A percentile compares a stretch with the other conserved stretches of the same genome.
Evolutionary conservation across 768 basidiomycete genomes (phyloP).

Genomic region (Lactarius sp.): DNA sequence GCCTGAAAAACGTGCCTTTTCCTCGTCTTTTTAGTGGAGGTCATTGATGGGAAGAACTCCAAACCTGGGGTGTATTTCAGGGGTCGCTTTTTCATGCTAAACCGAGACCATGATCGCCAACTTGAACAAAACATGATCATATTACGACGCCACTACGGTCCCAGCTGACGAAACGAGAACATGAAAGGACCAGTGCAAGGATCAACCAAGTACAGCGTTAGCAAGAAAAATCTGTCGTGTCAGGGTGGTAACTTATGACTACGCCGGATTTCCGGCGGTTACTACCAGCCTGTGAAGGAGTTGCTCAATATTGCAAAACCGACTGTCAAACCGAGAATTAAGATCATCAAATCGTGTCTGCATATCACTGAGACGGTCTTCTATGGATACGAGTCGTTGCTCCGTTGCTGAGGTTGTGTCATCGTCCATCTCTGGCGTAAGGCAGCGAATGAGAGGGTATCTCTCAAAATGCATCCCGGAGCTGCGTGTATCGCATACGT

Average conservation of each 20-base stretch:
- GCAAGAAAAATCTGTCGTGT: too few species aligned
- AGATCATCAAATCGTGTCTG: constrained; percentile 2
- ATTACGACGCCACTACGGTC: too few species aligned
- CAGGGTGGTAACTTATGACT: background rate
- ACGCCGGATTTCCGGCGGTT: background rate
- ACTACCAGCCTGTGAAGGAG: background rate
- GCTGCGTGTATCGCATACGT: constrained; percentile 22
- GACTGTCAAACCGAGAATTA: background rate
- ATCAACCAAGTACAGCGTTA: too few species aligned
- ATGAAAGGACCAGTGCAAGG: too few species aligned
- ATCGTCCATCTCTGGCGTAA: background rate
- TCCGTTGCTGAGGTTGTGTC: background rate
- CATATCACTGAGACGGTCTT: background rate
- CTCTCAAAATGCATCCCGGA: constrained; percentile 7
- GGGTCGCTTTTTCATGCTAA: too few species aligned
- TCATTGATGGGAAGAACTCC: too few species aligned
- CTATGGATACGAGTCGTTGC: background rate
- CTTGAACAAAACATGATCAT: too few species aligned
- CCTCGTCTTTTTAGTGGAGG: too few species aligned
- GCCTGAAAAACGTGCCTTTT: too few species aligned
- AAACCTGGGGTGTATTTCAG: too few species aligned
- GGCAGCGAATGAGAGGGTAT: constrained; percentile 18
- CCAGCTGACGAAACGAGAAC: too few species aligned
- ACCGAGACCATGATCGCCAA: too few species aligned
- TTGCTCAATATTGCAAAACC: background rate